These are phyloP conservation scores for Trichoderma sp. DNA, from an alignment of 2,329 filamentous ascomycete genomes.

Conservation along the genomic window DNA sequence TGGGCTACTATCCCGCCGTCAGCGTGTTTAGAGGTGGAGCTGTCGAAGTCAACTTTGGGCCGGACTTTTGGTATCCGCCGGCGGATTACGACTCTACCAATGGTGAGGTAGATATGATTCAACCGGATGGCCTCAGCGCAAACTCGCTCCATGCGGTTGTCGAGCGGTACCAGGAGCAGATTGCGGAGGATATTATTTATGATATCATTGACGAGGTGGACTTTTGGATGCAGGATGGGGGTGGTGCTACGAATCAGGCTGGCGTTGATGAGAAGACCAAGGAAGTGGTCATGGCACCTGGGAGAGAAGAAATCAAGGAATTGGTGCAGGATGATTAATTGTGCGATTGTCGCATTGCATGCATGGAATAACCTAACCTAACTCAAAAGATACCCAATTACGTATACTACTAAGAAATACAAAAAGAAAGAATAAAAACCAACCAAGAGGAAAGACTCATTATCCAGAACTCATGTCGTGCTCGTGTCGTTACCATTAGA, in stretches of 20 bases:
- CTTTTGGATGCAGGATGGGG: conserved; percentile 73
- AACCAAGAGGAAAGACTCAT: not conserved
- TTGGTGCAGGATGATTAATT: conserved; percentile 59
- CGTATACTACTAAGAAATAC: not conserved
- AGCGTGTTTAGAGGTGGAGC: conserved; percentile 90
- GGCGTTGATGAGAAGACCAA: conserved; percentile 45
- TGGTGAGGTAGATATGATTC: conserved; percentile 49
- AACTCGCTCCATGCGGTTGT: conserved; percentile 58
- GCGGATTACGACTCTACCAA: conserved; percentile 49
- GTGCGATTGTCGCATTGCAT: not conserved
- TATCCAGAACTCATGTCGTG: not conserved
- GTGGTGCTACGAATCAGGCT: conserved; percentile 46
- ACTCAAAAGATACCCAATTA: conserved; percentile 12
- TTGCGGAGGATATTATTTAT: conserved; percentile 89
- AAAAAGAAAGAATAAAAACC: not conserved
- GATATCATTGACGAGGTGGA: conserved; percentile 94
- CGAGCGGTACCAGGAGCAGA: conserved; percentile 86
- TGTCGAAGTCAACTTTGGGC: conserved; percentile 91
- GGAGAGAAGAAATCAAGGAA: conserved; percentile 61
- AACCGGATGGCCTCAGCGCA: conserved; percentile 24
- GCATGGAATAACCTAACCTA: not conserved
- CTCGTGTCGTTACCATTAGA: not conserved
- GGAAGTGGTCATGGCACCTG: conserved; percentile 42
- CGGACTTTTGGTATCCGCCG: conserved; percentile 87
- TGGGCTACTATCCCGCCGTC: conserved; percentile 93